phyloP scores from a whole-genome alignment of 2,329 filamentous ascomycete genomes.

The Fusarium illudens region DNA sequence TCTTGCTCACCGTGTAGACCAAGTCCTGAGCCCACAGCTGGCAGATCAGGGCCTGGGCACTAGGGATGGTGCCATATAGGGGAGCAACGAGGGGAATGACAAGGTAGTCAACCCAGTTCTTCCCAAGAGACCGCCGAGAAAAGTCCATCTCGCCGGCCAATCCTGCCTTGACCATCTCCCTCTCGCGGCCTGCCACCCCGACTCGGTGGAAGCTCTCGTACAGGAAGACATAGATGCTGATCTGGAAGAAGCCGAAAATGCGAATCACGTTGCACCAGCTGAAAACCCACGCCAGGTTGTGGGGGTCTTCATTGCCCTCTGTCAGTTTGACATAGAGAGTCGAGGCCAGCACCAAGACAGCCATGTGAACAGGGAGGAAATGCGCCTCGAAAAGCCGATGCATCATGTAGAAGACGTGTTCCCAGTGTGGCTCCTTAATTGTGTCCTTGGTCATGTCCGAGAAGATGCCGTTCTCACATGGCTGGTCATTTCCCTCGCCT shows the following conservation, averaged over 20 bases:
- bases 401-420: constrained; percentile 65
- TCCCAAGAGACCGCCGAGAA: constrained; percentile 63
- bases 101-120: constrained; percentile 69
- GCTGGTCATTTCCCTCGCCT: constrained; percentile 50
- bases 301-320: constrained; percentile 59
- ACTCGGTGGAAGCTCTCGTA: constrained; percentile 74
- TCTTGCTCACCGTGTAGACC: constrained; percentile 77
- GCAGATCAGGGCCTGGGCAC: constrained; percentile 71
- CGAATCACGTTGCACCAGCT: constrained; percentile 67
- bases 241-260: constrained; percentile 67
- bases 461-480: constrained; percentile 61
- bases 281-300: constrained; percentile 67
- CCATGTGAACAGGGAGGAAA: constrained; percentile 74
- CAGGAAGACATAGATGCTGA: constrained; percentile 69
- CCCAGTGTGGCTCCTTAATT: constrained; percentile 61
- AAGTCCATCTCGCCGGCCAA: constrained; percentile 72
- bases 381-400: constrained; percentile 79
- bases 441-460: constrained; percentile 63
- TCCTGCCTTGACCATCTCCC: constrained; percentile 72
- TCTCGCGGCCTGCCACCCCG: constrained; percentile 67
- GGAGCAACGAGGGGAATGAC: constrained; percentile 74
- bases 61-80: constrained; percentile 72
- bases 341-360: constrained; percentile 69
- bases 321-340: constrained; percentile 66
- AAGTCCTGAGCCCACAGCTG: constrained; percentile 76